These are phyloP conservation scores for Starmerella geochares DNA, from an alignment of 805 yeast species.

Conservation along the genomic window DNA sequence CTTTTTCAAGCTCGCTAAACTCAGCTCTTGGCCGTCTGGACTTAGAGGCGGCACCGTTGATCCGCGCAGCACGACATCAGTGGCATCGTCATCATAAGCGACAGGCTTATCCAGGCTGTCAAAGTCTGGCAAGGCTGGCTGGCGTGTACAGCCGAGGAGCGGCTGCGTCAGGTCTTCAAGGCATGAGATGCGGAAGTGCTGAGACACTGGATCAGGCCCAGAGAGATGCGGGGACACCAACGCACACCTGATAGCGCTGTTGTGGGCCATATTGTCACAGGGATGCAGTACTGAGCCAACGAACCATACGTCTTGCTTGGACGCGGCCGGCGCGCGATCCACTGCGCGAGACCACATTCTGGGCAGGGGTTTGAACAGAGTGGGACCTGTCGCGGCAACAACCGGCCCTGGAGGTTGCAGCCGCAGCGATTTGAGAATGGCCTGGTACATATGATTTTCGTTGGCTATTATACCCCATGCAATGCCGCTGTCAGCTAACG, in stretches of 20 bases:
- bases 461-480: conserved; percentile 30
- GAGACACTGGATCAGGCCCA: conserved; percentile 5
- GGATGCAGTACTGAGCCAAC: conserved; percentile 23
- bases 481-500: conserved; percentile 14
- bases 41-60: not conserved
- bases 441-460: conserved; percentile 23
- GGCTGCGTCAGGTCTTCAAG: conserved; percentile 3
- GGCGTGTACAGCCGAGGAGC: not conserved
- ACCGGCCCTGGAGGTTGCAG: conserved; percentile 17
- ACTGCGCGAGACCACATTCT: conserved; percentile 24
- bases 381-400: conserved; percentile 11
- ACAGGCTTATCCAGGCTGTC: not conserved
- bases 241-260: conserved; percentile 12
- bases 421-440: conserved; percentile 16
- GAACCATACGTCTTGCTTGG: conserved; percentile 23
- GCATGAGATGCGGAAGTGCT: conserved; percentile 8
- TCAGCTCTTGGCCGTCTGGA: conserved; percentile 4
- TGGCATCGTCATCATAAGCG: not conserved
- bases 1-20: conserved; percentile 1
- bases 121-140: not conserved
- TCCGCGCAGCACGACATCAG: not conserved
- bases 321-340: conserved; percentile 16
- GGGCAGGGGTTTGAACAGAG: conserved; percentile 27
- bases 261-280: conserved; percentile 20
- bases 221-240: conserved; percentile 10